Conservation (phyloP, 2,329 filamentous ascomycete species). For the Ceratocystis alfenasii region DNA sequence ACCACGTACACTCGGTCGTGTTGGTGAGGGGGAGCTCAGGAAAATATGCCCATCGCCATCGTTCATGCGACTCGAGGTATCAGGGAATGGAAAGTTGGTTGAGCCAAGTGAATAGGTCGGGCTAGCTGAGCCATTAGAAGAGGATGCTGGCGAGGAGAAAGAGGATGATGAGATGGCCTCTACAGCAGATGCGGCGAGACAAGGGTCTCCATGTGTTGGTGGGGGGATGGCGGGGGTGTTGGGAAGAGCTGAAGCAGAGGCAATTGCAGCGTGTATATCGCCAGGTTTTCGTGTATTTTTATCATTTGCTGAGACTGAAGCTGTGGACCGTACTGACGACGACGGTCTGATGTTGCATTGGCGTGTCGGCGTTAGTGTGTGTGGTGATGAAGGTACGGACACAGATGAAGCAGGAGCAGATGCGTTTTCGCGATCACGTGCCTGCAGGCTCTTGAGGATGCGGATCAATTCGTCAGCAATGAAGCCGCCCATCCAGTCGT, state of each 20-base stretch:
- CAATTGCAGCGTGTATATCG: not conserved
- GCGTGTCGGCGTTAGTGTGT: not conserved
- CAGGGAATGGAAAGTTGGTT: not conserved
- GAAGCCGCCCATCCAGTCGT: constrained; percentile 49
- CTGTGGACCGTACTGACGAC: constrained; percentile 4
- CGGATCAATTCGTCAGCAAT: constrained; percentile 43
- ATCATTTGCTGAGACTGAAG: constrained; percentile 20
- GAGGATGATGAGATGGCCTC: not conserved
- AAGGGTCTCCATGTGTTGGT: not conserved
- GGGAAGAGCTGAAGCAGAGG: not conserved
- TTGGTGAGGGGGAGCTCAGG: constrained; percentile 4
- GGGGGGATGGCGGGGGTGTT: not conserved
- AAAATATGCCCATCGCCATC: not conserved
- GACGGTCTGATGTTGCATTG: not conserved
- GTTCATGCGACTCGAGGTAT: not conserved
- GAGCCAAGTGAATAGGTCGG: constrained; percentile 19
- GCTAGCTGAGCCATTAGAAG: constrained; percentile 16
- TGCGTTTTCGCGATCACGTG: constrained; percentile 21
- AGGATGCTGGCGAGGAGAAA: constrained; percentile 5
- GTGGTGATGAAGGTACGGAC: constrained; percentile 1
- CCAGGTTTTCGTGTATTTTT: constrained; percentile 21
- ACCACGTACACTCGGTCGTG: constrained; percentile 1
- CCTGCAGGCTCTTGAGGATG: constrained; percentile 29
- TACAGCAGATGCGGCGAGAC: not conserved
- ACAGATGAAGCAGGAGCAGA: not conserved